These are phyloP conservation scores for Primulina tabacum DNA, from an alignment of 257 asterid species.

Conservation along the genomic window DNA sequence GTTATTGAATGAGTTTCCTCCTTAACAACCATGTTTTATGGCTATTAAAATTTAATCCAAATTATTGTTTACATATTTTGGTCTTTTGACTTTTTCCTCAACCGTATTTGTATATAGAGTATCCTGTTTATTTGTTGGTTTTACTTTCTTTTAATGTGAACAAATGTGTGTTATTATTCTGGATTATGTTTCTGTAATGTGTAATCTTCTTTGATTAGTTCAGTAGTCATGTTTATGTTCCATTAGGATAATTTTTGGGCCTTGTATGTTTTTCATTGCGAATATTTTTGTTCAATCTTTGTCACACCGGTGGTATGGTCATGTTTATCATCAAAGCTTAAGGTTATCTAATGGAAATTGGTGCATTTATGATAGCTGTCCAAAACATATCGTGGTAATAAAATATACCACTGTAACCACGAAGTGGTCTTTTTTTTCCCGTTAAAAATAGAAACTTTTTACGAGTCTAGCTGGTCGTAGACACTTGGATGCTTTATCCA, in stretches of 20 bases:
- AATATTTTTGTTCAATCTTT: background rate
- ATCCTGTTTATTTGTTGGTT: background rate
- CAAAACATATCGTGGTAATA: background rate
- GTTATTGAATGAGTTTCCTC: background rate
- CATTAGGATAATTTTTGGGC: slow-evolving; percentile 1
- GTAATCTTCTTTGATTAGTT: background rate
- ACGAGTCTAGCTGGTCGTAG: background rate
- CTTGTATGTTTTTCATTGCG: slow-evolving; percentile 1
- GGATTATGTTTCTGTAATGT: slow-evolving; percentile 1
- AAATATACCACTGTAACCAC: background rate
- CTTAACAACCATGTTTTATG: background rate
- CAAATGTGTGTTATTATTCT: background rate
- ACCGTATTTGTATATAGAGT: background rate
- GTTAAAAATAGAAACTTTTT: background rate
- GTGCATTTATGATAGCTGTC: background rate
- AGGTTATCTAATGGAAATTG: background rate
- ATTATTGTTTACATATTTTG: no score
- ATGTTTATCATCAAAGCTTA: background rate
- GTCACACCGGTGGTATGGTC: background rate
- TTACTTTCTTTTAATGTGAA: slow-evolving; percentile 1
- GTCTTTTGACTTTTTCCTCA: background rate
- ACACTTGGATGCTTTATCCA: background rate
- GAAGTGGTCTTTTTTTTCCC: background rate
- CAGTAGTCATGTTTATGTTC: background rate
- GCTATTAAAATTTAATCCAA: background rate